phyloP scores from a whole-genome alignment of 371 early-diverging fungal genomes.

The Apophysomyces variabilis region DNA sequence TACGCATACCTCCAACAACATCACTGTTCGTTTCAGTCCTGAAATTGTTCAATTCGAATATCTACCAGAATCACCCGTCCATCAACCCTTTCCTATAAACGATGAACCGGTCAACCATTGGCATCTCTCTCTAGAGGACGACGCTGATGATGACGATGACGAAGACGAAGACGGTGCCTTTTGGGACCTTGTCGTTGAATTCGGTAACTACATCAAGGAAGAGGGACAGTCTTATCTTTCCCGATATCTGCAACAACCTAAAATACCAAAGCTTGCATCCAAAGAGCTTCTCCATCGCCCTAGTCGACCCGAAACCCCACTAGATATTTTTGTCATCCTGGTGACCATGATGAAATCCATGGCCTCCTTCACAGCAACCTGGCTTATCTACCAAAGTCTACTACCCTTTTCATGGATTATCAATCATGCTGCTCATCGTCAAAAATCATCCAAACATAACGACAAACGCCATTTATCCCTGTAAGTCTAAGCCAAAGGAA shows the following conservation, averaged over 20 bases:
- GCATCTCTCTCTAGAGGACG: slow-evolving; percentile 15
- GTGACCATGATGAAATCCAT: slow-evolving; percentile 23
- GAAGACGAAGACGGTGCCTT: slow-evolving; percentile 18
- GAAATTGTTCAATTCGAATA: slow-evolving; percentile 27
- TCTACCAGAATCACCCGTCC: slow-evolving; percentile 28
- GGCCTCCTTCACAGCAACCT: slow-evolving; percentile 20
- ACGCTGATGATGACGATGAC: slow-evolving; percentile 12
- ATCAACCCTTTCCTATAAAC: slow-evolving; percentile 8
- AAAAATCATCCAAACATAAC: not conserved
- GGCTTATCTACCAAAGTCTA: slow-evolving; percentile 26
- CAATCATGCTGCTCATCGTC: not conserved
- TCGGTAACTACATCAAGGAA: not conserved
- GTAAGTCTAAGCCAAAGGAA: not conserved
- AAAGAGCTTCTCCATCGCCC: slow-evolving; percentile 3
- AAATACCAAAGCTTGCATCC: not conserved
- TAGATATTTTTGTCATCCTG: slow-evolving; percentile 12
- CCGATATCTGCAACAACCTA: slow-evolving; percentile 7
- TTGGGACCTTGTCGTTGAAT: slow-evolving; percentile 16
- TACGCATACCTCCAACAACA: slow-evolving; percentile 6
- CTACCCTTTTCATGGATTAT: slow-evolving; percentile 16
- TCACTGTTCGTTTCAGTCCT: slow-evolving; percentile 27
- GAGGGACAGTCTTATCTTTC: not conserved
- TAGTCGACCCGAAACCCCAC: slow-evolving; percentile 1
- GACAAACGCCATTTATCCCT: not conserved
- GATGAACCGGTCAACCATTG: slow-evolving; percentile 4